A percentile compares a stretch with the other conserved stretches of the same genome.
phyloP scores from a whole-genome alignment of 2,329 filamentous ascomycete genomes.

The Fusarium cicatricum region DNA sequence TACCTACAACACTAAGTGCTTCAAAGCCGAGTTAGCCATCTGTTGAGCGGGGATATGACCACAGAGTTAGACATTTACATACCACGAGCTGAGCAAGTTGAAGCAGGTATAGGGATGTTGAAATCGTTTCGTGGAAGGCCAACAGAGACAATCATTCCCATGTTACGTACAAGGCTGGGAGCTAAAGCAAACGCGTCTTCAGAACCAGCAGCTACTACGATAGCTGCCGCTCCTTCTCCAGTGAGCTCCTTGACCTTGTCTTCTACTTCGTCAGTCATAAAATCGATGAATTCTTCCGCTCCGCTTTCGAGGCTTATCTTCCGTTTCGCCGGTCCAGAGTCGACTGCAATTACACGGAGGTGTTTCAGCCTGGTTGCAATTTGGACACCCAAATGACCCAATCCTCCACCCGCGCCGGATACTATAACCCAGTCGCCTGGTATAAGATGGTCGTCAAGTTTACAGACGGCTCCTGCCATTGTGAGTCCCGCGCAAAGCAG shows the following conservation, averaged over 20 bases:
- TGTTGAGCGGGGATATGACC: neutral
- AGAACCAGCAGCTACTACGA: slow-evolving; percentile 40
- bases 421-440: slow-evolving; percentile 44
- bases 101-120: slow-evolving; percentile 36
- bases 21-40: neutral
- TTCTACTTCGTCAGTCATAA: slow-evolving; percentile 29
- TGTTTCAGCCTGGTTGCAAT: slow-evolving; percentile 36
- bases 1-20: slow-evolving; percentile 31
- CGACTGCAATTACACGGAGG: slow-evolving; percentile 42
- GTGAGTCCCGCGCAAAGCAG: slow-evolving; percentile 46
- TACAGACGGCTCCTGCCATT: slow-evolving; percentile 43
- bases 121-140: slow-evolving; percentile 42
- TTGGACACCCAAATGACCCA: slow-evolving; percentile 47
- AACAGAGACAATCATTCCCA: slow-evolving; percentile 39
- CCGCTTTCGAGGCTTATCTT: slow-evolving; percentile 35
- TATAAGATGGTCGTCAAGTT: slow-evolving; percentile 8
- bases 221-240: slow-evolving; percentile 39
- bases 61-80: neutral
- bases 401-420: slow-evolving; percentile 44
- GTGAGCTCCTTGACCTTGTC: slow-evolving; percentile 37
- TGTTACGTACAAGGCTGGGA: slow-evolving; percentile 36
- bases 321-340: slow-evolving; percentile 37
- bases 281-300: slow-evolving; percentile 44
- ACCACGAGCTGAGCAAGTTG: slow-evolving; percentile 37
- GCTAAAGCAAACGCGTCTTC: slow-evolving; percentile 39